Evolutionary conservation across 148 eudicot genomes (phyloP), one percentile per base, ranked within the genome.

Genomic region (Polygonum aviculare): DNA sequence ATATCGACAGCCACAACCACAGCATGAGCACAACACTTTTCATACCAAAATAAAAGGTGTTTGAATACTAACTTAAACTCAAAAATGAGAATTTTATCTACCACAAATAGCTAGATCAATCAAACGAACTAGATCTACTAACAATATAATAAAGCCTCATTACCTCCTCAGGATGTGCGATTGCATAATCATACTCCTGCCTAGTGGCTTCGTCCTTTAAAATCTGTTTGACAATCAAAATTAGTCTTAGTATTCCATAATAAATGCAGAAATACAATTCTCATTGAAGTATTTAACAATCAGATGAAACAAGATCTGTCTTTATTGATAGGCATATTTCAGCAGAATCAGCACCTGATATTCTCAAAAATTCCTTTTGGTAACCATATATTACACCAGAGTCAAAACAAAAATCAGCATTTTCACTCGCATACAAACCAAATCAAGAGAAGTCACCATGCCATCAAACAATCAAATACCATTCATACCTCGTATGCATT

Each of bases 131-230:
- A 35, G n/a, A 63, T 35, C 15, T 63, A 63, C 35, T 7, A 63
- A 35, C 8, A 69, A 69, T 5, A 1, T 21, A 16, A 11, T 1
- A 76, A 75, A 36, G 16, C 70, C 12, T 35, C 55, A 67, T 82
- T 74, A 90, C 98, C 90, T 91, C 98, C 81, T 94, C 98, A 18
- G 97, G 98, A 90, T 94, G 98, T 77, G 80, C 98, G 80, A 94
- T 85, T 69, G 98, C 98, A 85, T 94, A 94, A 84, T 94, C 95
- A 81, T 94, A 94, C 72, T 94, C 89, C 75, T 83, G 84, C 77
- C 98, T 91, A 5, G 97, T 88, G 63, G 84, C 87, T 79, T 91
- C 93, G 83, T 94, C 97, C 84, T 94, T 94, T 77, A 94, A 85
- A 76, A 94, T 91, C 98, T 94, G 86, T 82, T 76, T 44, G 73